Base-by-base conservation (phyloP, 257 asterid genomes). In the Penstemon eatonii region DNA sequence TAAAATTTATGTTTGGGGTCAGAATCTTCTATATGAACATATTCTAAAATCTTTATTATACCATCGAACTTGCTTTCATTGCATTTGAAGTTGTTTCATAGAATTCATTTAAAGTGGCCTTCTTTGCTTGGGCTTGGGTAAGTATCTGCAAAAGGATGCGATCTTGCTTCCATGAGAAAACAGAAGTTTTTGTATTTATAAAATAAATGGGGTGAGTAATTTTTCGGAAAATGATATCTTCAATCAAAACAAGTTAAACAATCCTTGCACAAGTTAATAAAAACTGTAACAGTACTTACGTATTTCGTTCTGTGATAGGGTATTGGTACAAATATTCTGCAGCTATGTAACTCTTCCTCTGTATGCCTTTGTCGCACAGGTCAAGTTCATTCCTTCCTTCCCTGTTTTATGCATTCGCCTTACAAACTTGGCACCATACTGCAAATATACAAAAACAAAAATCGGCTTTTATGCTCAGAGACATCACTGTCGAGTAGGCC, bases 51-150 rank as follows among this genome's bases (percentile, higher is more conserved):
- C 15, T 40, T 75, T 37, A 63, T 60, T 64, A 15, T 58, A 61
- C 15, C 12, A 70, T 75, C 73, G 52, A 37, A 79, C 73, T 43
- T 71, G 66, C 71, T 70, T 67, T 60, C 73, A 56, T 63, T 81
- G 36, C n/a, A n/a, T n/a, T n/a, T n/a, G n/a, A n/a, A n/a, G n/a
- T 55, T 36, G 61, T 67, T 43, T 42, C 49, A 15, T 45, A 85
- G 95, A 87, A 87, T 9, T 88, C 92, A 41, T 87, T 85, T 78
- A 88, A 85, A 72, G 85, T 85, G 49, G 88, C 90, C 42, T 85
- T 85, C 84, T 85, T 82, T 51, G 72, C 81, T n/a, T 87, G 95
- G 90, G 59, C 87, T 71, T 85, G 85, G 92, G 92, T 83, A 82
- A 73, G 86, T 60, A 63, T 46, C 72, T 19, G 7, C 49, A 38